A percentile compares a stretch with the other conserved stretches of the same genome.
Evolutionary conservation across 139 green algal genomes (phyloP).

Genomic region (Edaphochlamys debaryana): DNA sequence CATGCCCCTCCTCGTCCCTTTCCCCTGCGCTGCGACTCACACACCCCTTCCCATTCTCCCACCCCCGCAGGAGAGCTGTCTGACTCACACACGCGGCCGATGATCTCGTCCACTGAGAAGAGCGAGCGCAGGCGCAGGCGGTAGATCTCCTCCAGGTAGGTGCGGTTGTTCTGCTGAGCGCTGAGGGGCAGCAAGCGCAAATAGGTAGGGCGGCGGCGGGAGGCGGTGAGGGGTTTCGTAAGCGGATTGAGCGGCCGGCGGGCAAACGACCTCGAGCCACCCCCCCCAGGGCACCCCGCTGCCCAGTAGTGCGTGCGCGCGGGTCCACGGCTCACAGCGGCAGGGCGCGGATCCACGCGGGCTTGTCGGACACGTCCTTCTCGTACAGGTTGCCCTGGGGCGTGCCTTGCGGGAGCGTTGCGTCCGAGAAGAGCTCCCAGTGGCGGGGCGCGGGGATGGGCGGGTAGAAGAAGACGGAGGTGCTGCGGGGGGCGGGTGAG

Average conservation of each 20-base stretch:
- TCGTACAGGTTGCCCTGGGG: constrained; percentile 25
- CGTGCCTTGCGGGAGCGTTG: constrained; percentile 11
- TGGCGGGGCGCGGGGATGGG: constrained; percentile 41
- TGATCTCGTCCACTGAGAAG: constrained; percentile 36
- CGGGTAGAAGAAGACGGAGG: constrained; percentile 28
- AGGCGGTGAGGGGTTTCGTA: neutral
- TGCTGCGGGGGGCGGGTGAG: neutral
- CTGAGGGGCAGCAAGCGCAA: no score
- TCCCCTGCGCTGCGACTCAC: no score
- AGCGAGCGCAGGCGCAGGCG: constrained; percentile 39
- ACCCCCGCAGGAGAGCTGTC: no score
- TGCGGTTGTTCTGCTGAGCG: constrained; percentile 42
- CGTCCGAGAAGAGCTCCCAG: constrained; percentile 42
- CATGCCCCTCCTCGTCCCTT: no score
- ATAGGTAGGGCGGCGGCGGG: neutral
- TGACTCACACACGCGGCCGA: constrained; percentile 39
- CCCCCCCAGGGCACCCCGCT: no score
- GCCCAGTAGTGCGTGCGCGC: no score
- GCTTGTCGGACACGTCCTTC: constrained; percentile 35
- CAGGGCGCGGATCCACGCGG: constrained; percentile 31
- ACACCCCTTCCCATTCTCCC: no score
- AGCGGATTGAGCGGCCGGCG: no score
- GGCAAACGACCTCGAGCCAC: no score
- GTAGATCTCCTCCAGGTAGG: constrained; percentile 50
- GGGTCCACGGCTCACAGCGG: constrained; percentile 28